phyloP scores from a whole-genome alignment of 1,284 basidiomycete species.

The Heliocybe sulcata region DNA sequence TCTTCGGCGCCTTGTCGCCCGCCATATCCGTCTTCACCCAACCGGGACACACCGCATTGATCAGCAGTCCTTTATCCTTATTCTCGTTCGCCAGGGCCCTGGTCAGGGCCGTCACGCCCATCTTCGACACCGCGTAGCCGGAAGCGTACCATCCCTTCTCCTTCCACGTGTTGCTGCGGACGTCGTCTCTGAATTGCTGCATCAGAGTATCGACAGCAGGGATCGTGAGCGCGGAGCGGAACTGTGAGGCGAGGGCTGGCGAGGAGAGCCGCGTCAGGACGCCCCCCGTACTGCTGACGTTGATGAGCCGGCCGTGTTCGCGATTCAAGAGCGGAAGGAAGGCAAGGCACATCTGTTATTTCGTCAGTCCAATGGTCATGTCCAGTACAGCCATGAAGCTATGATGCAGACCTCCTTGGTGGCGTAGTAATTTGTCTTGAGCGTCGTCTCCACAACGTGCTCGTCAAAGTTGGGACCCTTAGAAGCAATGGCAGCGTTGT shows the following conservation, averaged over 20 bases:
- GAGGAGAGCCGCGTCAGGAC: neutral
- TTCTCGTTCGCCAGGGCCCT: neutral
- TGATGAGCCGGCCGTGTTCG: neutral
- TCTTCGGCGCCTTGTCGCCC: slow-evolving; percentile 11
- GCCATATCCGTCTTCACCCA: slow-evolving; percentile 2
- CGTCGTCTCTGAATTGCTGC: neutral
- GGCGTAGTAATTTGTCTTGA: neutral
- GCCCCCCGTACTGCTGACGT: neutral
- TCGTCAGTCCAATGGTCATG: neutral
- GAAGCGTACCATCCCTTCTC: neutral
- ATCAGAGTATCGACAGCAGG: neutral
- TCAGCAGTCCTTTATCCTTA: neutral
- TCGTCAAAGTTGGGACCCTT: neutral
- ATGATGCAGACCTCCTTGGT: neutral
- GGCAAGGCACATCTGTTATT: neutral
- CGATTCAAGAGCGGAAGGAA: neutral
- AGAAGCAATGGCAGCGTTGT: neutral
- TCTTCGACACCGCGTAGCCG: neutral
- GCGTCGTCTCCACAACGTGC: neutral
- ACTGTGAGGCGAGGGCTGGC: neutral
- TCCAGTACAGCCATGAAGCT: neutral
- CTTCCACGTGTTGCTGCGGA: neutral
- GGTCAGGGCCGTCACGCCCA: neutral
- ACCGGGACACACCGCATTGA: slow-evolving; percentile 1
- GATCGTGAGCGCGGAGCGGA: neutral